Conservation (phyloP, 805 yeast genomes). For the Trichomonascus vanleenenianus region DNA sequence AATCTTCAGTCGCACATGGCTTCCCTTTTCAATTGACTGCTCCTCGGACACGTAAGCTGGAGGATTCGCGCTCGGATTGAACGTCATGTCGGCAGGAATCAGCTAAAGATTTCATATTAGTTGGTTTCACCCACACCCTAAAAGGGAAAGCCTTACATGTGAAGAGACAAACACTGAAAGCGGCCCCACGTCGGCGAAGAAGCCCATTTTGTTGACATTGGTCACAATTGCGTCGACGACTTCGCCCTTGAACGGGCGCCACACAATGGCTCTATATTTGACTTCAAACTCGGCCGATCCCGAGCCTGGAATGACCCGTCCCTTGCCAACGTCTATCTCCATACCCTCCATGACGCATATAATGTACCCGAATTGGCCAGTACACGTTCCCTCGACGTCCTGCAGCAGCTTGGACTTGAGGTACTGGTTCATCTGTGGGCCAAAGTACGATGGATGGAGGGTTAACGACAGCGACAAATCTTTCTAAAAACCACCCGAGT, state of each 20-base stretch:
- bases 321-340: constrained; percentile 92
- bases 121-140: not conserved
- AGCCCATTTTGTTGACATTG: constrained; percentile 89
- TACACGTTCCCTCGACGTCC: constrained; percentile 98
- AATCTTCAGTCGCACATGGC: constrained; percentile 86
- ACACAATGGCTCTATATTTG: constrained; percentile 91
- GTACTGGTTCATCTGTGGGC: constrained; percentile 95
- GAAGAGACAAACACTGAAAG: constrained; percentile 89
- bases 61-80: constrained; percentile 92
- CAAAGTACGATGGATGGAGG: constrained; percentile 94
- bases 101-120: constrained; percentile 27
- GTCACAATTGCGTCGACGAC: constrained; percentile 97
- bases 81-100: constrained; percentile 89
- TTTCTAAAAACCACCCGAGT: constrained; percentile 37
- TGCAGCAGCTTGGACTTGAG: constrained; percentile 81
- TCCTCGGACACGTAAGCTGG: constrained; percentile 97
- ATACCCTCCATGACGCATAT: constrained; percentile 92
- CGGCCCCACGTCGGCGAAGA: constrained; percentile 98
- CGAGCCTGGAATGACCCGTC: constrained; percentile 79
- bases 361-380: constrained; percentile 97
- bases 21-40: constrained; percentile 89
- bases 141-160: constrained; percentile 36
- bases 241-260: constrained; percentile 98
- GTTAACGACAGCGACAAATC: constrained; percentile 88
- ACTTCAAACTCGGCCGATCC: constrained; percentile 97